Evolutionary conservation across 2,329 filamentous ascomycete species (phyloP).

Genomic region (Neoascochyta sp.): DNA sequence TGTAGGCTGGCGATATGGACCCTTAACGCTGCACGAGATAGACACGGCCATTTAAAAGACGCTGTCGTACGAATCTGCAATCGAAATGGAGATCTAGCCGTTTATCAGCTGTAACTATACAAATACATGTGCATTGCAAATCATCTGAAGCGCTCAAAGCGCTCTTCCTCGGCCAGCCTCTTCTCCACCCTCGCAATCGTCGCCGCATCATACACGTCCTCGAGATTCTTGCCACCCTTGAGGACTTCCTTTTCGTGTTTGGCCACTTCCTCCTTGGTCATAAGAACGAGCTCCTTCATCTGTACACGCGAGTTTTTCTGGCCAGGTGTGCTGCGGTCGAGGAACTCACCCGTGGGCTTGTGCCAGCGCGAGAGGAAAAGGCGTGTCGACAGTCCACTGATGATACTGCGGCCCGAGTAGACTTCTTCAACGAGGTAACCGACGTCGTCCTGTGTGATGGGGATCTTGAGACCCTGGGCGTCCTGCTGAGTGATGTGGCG

Average conservation of each 20-base stretch:
- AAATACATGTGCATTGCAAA: background rate
- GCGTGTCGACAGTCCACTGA: conserved; percentile 77
- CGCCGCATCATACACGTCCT: conserved; percentile 69
- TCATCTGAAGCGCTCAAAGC: conserved; percentile 49
- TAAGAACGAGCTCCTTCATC: conserved; percentile 72
- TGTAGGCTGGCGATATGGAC: too few species aligned
- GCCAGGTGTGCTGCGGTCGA: conserved; percentile 64
- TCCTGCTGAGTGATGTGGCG: conserved; percentile 52
- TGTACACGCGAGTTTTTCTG: conserved; percentile 72
- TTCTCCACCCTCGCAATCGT: conserved; percentile 65
- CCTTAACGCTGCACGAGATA: too few species aligned
- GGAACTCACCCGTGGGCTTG: conserved; percentile 58
- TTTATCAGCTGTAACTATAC: too few species aligned
- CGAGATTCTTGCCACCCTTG: conserved; percentile 61
- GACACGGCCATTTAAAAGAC: too few species aligned
- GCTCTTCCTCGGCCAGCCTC: conserved; percentile 64
- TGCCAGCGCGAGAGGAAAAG: conserved; percentile 79
- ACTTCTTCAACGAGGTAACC: conserved; percentile 88
- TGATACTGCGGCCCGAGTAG: conserved; percentile 73
- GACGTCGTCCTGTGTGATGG: conserved; percentile 74
- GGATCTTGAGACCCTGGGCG: conserved; percentile 70
- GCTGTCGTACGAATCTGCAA: too few species aligned
- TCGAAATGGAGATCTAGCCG: too few species aligned
- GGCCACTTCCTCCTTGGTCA: conserved; percentile 87
- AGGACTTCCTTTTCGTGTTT: conserved; percentile 77